phyloP scores from a whole-genome alignment of 1,139 yeast species.

The Protomyces lactucae-debilis region DNA sequence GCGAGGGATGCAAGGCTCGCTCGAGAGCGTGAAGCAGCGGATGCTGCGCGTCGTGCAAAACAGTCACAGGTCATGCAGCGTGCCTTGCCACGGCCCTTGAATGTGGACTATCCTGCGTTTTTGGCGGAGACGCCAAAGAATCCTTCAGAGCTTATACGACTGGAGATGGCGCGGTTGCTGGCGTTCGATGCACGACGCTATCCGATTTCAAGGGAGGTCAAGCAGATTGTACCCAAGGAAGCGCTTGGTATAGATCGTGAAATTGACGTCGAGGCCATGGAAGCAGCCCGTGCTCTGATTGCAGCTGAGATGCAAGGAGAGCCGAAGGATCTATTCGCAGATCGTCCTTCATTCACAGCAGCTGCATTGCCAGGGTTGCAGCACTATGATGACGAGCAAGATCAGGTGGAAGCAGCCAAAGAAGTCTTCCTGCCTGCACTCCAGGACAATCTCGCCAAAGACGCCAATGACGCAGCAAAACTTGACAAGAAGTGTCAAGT shows the following conservation, averaged over 20 bases:
- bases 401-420: neutral
- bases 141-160: conserved; percentile 25
- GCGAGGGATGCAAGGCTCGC: conserved; percentile 39
- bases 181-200: conserved; percentile 48
- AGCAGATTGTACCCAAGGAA: conserved; percentile 11
- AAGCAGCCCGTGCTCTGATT: neutral
- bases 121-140: conserved; percentile 42
- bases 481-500: conserved; percentile 40
- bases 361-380: conserved; percentile 16
- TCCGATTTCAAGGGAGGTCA: conserved; percentile 34
- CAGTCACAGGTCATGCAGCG: conserved; percentile 51
- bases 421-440: neutral
- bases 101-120: conserved; percentile 33
- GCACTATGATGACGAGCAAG: neutral
- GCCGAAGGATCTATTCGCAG: conserved; percentile 4
- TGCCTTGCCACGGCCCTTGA: conserved; percentile 50
- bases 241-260: neutral
- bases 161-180: conserved; percentile 39
- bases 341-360: conserved; percentile 23
- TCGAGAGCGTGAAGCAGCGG: conserved; percentile 35
- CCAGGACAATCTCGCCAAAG: conserved; percentile 31
- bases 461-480: conserved; percentile 39
- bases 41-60: conserved; percentile 37
- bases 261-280: neutral
- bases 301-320: conserved; percentile 29